Evolutionary conservation across 2,329 filamentous ascomycete genomes (phyloP).

Genomic region (Cryoendolithus antarcticus): DNA sequence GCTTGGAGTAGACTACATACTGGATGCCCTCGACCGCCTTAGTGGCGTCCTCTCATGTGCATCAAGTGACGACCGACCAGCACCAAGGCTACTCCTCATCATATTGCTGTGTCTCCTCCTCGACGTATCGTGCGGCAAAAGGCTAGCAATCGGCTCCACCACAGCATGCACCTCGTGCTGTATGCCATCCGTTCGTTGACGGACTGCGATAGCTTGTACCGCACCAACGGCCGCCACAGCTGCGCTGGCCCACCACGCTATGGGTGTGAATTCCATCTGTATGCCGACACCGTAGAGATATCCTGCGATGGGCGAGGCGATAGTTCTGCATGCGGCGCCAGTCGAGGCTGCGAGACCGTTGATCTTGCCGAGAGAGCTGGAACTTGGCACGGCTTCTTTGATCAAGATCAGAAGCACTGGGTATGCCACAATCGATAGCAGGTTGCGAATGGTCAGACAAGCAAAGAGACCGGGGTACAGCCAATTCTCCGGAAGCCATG

Average conservation of each 20-base stretch:
- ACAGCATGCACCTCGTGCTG: slow-evolving; percentile 5
- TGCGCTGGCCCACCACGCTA: slow-evolving; percentile 51
- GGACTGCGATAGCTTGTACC: slow-evolving; percentile 27
- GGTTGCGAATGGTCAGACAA: slow-evolving; percentile 53
- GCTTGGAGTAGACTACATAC: no score
- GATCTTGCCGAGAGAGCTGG: slow-evolving; percentile 53
- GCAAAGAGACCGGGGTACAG: slow-evolving; percentile 52
- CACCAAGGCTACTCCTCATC: slow-evolving; percentile 1
- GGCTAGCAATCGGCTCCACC: slow-evolving; percentile 1
- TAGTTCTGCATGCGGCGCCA: slow-evolving; percentile 57
- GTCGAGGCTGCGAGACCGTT: slow-evolving; percentile 61
- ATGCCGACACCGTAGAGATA: slow-evolving; percentile 53
- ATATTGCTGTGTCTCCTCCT: slow-evolving; percentile 3
- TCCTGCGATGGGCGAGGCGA: slow-evolving; percentile 57
- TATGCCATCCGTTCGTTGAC: slow-evolving; percentile 3
- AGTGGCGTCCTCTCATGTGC: slow-evolving; percentile 4
- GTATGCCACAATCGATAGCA: slow-evolving; percentile 56
- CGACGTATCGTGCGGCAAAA: neutral
- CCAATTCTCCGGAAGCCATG: slow-evolving; percentile 41
- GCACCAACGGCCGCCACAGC: slow-evolving; percentile 44
- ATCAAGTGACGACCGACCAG: neutral
- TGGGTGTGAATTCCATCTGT: slow-evolving; percentile 44
- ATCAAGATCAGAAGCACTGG: slow-evolving; percentile 59
- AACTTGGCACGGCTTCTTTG: slow-evolving; percentile 56
- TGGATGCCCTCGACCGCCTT: neutral